Percentiles rank a stretch among this genome's conserved stretches.
phyloP scores from a whole-genome alignment of 2,329 filamentous ascomycete genomes.

The Geosmithia putterillii region DNA sequence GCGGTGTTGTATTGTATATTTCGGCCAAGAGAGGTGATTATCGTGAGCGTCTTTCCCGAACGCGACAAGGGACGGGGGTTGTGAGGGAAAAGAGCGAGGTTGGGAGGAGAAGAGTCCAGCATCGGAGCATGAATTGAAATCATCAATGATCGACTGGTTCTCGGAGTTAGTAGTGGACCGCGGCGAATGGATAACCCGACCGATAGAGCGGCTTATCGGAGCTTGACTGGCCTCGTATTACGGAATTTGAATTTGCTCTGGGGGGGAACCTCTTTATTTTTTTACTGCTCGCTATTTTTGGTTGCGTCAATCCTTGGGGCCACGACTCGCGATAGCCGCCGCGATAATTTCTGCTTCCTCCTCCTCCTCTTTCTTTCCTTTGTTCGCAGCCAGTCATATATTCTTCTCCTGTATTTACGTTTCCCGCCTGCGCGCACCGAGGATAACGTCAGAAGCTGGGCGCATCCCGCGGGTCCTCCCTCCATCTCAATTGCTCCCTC shows the following conservation, averaged over 20 bases:
- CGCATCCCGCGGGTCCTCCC: background rate
- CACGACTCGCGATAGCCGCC: too few species aligned
- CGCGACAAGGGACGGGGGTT: background rate
- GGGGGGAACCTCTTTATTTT: too few species aligned
- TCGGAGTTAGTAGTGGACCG: slow-evolving; percentile 7
- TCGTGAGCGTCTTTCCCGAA: background rate
- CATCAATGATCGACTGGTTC: slow-evolving; percentile 2
- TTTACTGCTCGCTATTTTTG: too few species aligned
- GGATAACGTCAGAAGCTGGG: too few species aligned
- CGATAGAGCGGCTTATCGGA: slow-evolving; percentile 15
- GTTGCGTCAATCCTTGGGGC: too few species aligned
- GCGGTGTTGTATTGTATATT: background rate
- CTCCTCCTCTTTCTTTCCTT: too few species aligned
- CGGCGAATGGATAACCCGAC: slow-evolving; percentile 22
- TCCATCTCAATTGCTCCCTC: background rate
- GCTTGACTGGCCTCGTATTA: background rate
- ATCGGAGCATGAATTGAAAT: slow-evolving; percentile 9
- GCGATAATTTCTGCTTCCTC: too few species aligned
- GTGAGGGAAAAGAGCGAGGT: background rate
- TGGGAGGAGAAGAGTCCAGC: background rate
- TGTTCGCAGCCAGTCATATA: too few species aligned
- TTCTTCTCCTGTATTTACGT: too few species aligned
- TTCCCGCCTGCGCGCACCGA: too few species aligned
- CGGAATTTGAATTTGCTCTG: too few species aligned
- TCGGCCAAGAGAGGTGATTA: background rate